Evolutionary conservation across 148 eudicot genomes (phyloP), one percentile per base, ranked within the genome.

Genomic region (Pharnaceum exiguum): DNA sequence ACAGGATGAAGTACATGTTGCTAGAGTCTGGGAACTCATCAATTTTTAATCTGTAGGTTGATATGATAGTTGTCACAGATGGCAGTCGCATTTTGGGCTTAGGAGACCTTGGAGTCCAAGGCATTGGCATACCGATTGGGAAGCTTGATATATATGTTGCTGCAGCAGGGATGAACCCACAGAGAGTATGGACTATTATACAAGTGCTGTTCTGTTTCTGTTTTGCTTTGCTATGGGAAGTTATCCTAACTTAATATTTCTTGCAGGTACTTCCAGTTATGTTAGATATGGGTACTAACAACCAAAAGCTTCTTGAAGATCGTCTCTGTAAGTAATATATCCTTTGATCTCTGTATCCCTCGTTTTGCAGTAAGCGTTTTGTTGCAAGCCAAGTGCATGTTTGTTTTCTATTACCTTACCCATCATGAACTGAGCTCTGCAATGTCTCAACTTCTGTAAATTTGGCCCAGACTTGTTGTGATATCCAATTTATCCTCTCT

Each of bases 281-380:
- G 96, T 95, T 93, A 73, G 99, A 93, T 70, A 95, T 93, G 52
- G 99, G 99, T 67, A 93, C 99, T 50, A 93, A 86, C 74, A 93
- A 93, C 67, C 71, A 93, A 70, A 83, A 76, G 81, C 95, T 93
- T 75, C 89, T 81, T 40, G 83, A 81, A 65, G 83, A 93, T 70
- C 95, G 51, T 31, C 89, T 93, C 25, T 93, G 99, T 93, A 69
- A 86, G 99, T 79, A 42, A 44, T 59, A 18, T 56, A 59, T 15
- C 42, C 35, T 59, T 29, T 35, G 12, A 9, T 13, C 48, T 47
- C 15, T 51, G 3, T 16, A 48, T 10, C 16, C 26, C 7, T 30
- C 12, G 4, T 13, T 28, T 17, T 27, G 37, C 1, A 31, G 5
- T 51, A 32, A 39, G 37, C 5, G 27, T 15, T 55, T 18, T 62